Evolutionary conservation across 106 monocot species (phyloP).

Genomic region (Allium sativum): DNA sequence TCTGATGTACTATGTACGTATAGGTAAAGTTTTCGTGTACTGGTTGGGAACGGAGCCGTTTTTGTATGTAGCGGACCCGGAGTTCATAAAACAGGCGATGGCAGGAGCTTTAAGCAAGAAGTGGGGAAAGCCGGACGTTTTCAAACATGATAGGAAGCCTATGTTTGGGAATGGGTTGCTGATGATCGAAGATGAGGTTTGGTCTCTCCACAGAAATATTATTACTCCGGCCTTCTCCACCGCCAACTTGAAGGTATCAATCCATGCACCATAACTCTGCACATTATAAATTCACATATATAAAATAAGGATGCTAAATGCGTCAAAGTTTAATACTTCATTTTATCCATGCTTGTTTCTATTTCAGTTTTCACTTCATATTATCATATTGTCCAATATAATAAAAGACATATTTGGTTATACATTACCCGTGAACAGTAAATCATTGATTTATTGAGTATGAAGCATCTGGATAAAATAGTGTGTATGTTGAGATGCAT

Average conservation of each 20-base stretch:
- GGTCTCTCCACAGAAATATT: constrained; percentile 51
- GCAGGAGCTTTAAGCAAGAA: constrained; percentile 24
- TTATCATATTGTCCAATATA: too few relatives aligned
- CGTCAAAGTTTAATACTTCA: too few relatives aligned
- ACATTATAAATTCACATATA: too few relatives aligned
- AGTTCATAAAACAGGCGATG: constrained; percentile 28
- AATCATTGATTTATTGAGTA: too few relatives aligned
- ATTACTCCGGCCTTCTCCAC: constrained; percentile 55
- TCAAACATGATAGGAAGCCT: constrained; percentile 52
- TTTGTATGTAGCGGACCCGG: constrained; percentile 44
- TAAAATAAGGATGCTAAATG: too few relatives aligned
- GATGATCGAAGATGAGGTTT: constrained; percentile 55
- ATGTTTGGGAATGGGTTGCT: constrained; percentile 66
- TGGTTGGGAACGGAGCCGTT: constrained; percentile 86
- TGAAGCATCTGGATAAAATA: not conserved
- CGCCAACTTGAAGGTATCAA: constrained; percentile 54
- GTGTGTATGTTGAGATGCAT: not conserved
- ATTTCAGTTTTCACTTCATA: too few relatives aligned
- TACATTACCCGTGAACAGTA: too few relatives aligned
- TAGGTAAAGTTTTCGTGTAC: constrained; percentile 76
- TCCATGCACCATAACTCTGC: not conserved
- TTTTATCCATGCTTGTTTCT: too few relatives aligned
- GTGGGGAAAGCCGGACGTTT: constrained; percentile 59
- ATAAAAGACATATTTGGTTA: too few relatives aligned
- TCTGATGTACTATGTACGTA: too few relatives aligned